These are phyloP conservation scores for Clathrospora elynae DNA, from an alignment of 2,329 filamentous ascomycete species.

Conservation along the genomic window DNA sequence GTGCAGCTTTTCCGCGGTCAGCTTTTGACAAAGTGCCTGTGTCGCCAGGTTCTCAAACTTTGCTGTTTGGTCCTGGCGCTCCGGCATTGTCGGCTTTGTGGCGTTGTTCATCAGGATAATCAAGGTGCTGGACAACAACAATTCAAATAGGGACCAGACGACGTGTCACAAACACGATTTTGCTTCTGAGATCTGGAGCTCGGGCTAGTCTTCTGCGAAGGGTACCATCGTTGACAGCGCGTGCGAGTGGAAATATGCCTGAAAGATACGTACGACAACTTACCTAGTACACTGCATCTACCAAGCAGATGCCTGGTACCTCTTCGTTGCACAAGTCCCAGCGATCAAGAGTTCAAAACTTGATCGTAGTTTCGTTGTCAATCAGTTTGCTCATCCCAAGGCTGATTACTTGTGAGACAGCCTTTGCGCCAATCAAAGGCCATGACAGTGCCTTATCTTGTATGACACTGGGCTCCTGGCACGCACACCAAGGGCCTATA, in stretches of 20 bases:
- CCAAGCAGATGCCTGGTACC: background rate
- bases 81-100: constrained; percentile 9
- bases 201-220: constrained; percentile 1
- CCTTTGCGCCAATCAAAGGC: constrained; percentile 21
- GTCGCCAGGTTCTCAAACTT: constrained; percentile 18
- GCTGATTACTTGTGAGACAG: constrained; percentile 13
- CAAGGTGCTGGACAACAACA: background rate
- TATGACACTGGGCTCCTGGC: constrained; percentile 9
- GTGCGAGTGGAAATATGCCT: constrained; percentile 9
- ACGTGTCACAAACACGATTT: background rate
- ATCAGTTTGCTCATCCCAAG: constrained; percentile 12
- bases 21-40: constrained; percentile 28
- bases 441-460: constrained; percentile 50
- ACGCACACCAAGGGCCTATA: too few species aligned
- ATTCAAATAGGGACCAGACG: background rate
- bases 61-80: constrained; percentile 5
- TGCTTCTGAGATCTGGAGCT: constrained; percentile 7
- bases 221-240: background rate
- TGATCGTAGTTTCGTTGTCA: constrained; percentile 5
- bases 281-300: background rate
- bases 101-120: constrained; percentile 9
- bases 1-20: constrained; percentile 42
- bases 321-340: background rate
- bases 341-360: background rate
- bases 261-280: constrained; percentile 6